Evolutionary conservation across 139 green algal species (phyloP).

Genomic region (Chlorella sorokiniana): DNA sequence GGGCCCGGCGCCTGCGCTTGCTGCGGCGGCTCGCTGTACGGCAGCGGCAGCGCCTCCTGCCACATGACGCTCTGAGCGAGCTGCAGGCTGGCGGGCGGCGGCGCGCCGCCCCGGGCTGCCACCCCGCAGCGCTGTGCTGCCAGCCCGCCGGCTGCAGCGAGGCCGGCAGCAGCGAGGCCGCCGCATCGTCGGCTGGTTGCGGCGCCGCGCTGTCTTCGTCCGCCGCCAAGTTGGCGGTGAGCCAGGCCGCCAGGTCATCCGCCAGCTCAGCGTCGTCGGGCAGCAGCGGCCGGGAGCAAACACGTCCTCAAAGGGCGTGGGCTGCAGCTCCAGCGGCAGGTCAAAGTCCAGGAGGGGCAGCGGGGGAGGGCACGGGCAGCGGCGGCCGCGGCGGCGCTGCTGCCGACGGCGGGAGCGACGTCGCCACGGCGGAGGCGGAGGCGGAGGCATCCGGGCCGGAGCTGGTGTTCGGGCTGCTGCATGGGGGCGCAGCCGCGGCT

Average conservation of each 20-base stretch:
- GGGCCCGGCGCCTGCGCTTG: background rate
- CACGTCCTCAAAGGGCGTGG: background rate
- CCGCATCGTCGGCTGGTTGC: background rate
- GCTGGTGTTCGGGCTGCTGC: background rate
- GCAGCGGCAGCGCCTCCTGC: background rate
- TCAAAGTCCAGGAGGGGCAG: conserved; percentile 36
- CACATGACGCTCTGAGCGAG: background rate
- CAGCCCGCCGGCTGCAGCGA: conserved; percentile 1
- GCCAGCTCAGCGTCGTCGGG: background rate
- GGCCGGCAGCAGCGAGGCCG: too few relatives aligned
- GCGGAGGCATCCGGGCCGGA: background rate
- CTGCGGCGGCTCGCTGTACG: background rate
- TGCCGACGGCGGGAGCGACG: background rate
- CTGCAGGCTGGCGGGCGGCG: conserved; percentile 13
- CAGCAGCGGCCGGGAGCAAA: background rate
- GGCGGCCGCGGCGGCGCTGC: background rate
- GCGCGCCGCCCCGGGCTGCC: too few relatives aligned
- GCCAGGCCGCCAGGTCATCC: conserved; percentile 22
- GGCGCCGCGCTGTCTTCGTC: background rate
- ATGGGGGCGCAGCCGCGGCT: background rate
- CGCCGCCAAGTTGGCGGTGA: conserved; percentile 1
- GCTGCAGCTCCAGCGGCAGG: background rate
- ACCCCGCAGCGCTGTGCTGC: conserved; percentile 2
- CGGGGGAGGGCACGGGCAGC: background rate
- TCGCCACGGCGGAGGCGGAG: background rate